Evolutionary conservation across 371 early-diverging fungal species (phyloP).

Genomic region (Phascolomyces articulosus): DNA sequence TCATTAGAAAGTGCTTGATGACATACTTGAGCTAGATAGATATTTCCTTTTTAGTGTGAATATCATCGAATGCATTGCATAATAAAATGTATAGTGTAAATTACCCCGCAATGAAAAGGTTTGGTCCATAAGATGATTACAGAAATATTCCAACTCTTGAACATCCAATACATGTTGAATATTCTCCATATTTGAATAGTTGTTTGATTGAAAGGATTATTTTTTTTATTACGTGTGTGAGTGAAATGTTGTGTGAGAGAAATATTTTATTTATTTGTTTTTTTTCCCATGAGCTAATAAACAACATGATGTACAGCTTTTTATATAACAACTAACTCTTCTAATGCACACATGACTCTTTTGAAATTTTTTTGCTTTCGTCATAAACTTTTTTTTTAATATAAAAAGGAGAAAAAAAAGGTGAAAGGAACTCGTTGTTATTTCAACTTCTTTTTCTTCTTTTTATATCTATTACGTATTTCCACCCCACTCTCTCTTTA

Average conservation of each 20-base stretch:
- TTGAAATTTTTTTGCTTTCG: too few relatives aligned
- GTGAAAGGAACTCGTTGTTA: not conserved
- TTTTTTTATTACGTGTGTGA: not conserved
- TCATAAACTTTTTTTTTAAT: not conserved
- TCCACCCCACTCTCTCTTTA: conserved; percentile 8
- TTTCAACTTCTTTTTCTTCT: conserved; percentile 1
- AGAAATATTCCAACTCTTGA: not conserved
- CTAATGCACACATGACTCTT: not conserved
- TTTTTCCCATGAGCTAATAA: not conserved
- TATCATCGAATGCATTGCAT: too few relatives aligned
- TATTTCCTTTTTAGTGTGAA: too few relatives aligned
- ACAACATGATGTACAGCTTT: too few relatives aligned
- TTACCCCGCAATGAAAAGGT: not conserved
- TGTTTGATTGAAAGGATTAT: not conserved
- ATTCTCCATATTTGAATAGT: not conserved
- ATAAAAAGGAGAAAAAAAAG: not conserved
- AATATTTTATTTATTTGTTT: not conserved
- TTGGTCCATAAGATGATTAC: not conserved
- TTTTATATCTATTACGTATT: not conserved
- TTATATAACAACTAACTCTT: too few relatives aligned
- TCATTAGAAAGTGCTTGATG: not conserved
- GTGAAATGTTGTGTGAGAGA: not conserved
- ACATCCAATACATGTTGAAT: conserved; percentile 1
- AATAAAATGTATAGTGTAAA: too few relatives aligned
- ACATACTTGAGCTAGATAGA: not conserved